Base-by-base conservation (phyloP, 2,329 filamentous ascomycete genomes). In the Claviceps maximensis region DNA sequence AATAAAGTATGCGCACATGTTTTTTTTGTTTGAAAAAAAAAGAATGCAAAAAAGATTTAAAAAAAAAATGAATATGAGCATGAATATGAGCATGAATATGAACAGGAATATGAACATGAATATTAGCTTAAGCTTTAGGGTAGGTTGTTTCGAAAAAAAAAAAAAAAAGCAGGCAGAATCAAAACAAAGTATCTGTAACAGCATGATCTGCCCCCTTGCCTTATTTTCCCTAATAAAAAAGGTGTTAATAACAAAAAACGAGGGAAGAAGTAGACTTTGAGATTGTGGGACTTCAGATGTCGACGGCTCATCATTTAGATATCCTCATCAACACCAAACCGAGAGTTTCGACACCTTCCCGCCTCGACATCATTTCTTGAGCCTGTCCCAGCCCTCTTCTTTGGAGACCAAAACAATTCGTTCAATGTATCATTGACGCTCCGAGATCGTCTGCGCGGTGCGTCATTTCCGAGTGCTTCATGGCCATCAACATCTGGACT, bases 361-460 rank as follows among this genome's bases (percentile, higher is more conserved):
- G 41, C 46, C 38, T 57, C 33, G 33, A 38, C 33, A 17, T 17
- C 33, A 4, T 17, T 38, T 17, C 17, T 38, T 2, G 33, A 56
- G 48, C 56, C 54, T 46, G 62, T 61, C 31, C 58, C 60, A 47
- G 58, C 59, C 54, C 60, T 67, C 56, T 69, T 67, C 53, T 61
- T 63, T 50, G 59, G 65, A 4, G 68, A 59, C 38, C 65, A 61
- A 58, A 73, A 73, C 44, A 73, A 65, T 29, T 66, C 66, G 8
- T 68, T 68, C 13, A 74, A 58, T 3, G 70, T 68, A 46, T 72
- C 70, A 58, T 70, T 72, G 36, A 73, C 60, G 55, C 71, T 73
- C 38, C 69, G 64, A 8, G 69, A 64, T 31, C 68, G 62, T 41
- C 61, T 61, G 17, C 63, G 63, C n/a, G 56, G 54, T 29, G 57